phyloP scores from a whole-genome alignment of 441 rosid genomes.

The Aleurites moluccanus region DNA sequence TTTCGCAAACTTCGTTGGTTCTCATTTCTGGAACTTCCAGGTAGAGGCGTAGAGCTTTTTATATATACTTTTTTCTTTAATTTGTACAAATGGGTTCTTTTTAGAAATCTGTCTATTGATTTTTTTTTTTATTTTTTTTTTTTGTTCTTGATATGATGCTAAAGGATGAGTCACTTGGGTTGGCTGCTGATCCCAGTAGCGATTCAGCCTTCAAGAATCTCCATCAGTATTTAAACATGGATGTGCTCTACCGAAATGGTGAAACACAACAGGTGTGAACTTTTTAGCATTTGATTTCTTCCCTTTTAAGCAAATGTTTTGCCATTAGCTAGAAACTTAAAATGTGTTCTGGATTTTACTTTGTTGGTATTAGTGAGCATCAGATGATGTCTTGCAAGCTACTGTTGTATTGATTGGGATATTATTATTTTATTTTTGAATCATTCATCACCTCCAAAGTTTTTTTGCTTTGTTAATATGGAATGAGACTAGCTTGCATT shows the following conservation, averaged over 20 bases:
- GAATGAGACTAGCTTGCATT: neutral
- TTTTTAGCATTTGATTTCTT: neutral
- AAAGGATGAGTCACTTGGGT: conserved; percentile 89
- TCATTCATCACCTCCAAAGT: neutral
- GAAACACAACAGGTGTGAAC: conserved; percentile 62
- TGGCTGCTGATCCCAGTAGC: conserved; percentile 65
- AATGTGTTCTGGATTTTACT: neutral
- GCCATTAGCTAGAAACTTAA: neutral
- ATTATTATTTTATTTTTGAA: neutral
- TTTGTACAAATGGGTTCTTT: neutral
- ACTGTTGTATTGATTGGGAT: neutral
- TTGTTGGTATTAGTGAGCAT: neutral
- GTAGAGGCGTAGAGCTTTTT: conserved; percentile 25
- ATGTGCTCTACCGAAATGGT: conserved; percentile 77
- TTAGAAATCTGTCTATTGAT: neutral
- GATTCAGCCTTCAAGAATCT: conserved; percentile 63
- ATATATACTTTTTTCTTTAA: neutral
- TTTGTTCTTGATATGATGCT: neutral
- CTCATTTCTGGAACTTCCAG: conserved; percentile 99
- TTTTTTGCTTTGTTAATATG: neutral
- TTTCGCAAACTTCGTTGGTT: conserved; percentile 83
- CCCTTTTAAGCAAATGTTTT: neutral
- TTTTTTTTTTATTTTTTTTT: no score
- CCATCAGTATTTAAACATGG: conserved; percentile 53
- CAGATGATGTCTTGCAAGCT: neutral